Evolutionary conservation across 148 eudicot genomes (phyloP), one percentile per base, ranked within the genome.

Genomic region (Cornus controversa): DNA sequence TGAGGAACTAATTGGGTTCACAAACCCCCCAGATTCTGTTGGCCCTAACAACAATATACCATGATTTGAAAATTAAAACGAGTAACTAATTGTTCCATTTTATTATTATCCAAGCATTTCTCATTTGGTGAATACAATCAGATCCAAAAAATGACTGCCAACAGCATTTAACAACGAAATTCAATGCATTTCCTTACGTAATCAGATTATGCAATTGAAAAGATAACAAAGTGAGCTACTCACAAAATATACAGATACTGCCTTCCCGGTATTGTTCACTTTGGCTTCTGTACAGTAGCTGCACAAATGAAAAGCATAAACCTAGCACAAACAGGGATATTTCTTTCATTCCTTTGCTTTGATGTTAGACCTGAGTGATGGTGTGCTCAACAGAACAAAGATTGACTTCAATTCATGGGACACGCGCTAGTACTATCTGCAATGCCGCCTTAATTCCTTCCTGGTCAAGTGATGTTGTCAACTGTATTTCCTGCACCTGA

Each of bases 401-500:
- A 15, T 67, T 10, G 27, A 65, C 22, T 45, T 45, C 9, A 69
- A 69, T 50, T 92, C 84, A 95, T 11, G 97, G 98, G 27, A 96
- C 85, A 29, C 99, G 98, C 69, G 92, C 99, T 26, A 96, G 85
- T 20, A 86, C 98, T 18, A 86, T 86, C 79, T 91, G 98, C 77
- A 93, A 76, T 23, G 99, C 98, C 80, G 79, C 86, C 78, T 96
- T 96, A 27, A 96, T 90, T 58, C 99, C 99, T 67, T 93, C 98
- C 82, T 91, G 99, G 82, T 91, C 91, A 68, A 96, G 99, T 58
- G 88, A 74, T 24, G 99, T 93, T 40, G 87, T 87, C 80, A 96
- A 74, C 80, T 91, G 98, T 82, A 96, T 93, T 84, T 93, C 98
- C 80, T 96, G 99, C 71, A 96, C 99, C 99, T 94, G 81, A 75